Evolutionary conservation across 2,329 filamentous ascomycete species (phyloP).

Genomic region (Penicillium fuscoglaucum): DNA sequence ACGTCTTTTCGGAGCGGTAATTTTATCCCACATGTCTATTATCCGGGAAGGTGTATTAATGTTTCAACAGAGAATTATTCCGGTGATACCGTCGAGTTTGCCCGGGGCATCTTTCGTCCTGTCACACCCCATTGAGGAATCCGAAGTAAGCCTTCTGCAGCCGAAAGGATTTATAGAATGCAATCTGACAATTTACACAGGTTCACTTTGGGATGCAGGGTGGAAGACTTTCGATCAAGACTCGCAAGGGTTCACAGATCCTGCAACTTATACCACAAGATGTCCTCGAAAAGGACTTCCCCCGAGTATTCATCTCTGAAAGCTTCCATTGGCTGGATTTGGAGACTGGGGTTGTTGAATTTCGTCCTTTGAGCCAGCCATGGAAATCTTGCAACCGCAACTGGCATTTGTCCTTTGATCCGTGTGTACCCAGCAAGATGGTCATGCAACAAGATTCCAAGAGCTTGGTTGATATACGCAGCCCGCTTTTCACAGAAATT

Average conservation of each 20-base stretch:
- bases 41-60: no score
- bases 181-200: background rate
- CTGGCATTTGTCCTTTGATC: background rate
- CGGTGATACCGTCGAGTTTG: no score
- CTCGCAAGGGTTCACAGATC: background rate
- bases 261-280: background rate
- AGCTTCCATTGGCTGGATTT: background rate
- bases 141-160: background rate
- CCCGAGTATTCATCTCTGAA: background rate
- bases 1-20: no score
- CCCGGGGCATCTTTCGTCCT: no score
- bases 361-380: background rate
- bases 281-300: background rate
- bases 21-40: no score
- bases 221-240: background rate
- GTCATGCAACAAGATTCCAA: background rate
- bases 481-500: background rate
- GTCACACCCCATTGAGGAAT: no score
- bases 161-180: background rate
- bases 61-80: no score
- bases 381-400: background rate
- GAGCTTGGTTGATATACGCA: background rate
- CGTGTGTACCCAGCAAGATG: background rate
- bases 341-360: background rate
- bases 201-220: background rate